phyloP scores from a whole-genome alignment of 768 basidiomycete genomes.

The Saitozyma sp. region DNA sequence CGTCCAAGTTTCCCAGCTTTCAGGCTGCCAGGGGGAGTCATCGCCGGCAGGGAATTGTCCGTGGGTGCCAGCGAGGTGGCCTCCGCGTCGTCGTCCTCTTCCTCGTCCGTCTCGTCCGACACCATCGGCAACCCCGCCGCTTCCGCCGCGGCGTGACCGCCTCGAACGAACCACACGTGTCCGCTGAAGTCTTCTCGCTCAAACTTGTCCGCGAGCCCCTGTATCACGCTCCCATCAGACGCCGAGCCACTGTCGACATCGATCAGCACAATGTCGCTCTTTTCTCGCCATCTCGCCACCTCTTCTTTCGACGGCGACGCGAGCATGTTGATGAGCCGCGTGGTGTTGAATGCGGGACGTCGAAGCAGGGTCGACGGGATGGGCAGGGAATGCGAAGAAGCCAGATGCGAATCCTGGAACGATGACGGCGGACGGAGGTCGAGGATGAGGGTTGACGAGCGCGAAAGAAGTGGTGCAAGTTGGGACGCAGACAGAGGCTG shows the following conservation, averaged over 20 bases:
- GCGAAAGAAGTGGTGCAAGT: conserved; percentile 16
- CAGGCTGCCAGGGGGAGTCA: conserved; percentile 1
- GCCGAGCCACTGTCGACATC: conserved; percentile 73
- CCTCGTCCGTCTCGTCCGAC: neutral
- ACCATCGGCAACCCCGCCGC: too few relatives aligned
- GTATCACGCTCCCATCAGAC: conserved; percentile 57
- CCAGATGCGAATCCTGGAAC: conserved; percentile 66
- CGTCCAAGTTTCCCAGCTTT: conserved; percentile 41
- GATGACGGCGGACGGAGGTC: conserved; percentile 85
- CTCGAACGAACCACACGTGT: conserved; percentile 73
- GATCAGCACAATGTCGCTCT: conserved; percentile 69
- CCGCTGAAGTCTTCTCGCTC: conserved; percentile 59
- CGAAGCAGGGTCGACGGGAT: conserved; percentile 93
- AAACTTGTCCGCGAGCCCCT: conserved; percentile 54
- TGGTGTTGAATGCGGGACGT: conserved; percentile 79
- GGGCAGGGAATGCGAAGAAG: conserved; percentile 74
- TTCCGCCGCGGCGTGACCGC: conserved; percentile 58
- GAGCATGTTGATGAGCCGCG: conserved; percentile 78
- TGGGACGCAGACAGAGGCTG: conserved; percentile 17
- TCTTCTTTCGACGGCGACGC: conserved; percentile 55
- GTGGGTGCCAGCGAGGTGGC: neutral
- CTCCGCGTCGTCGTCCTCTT: neutral
- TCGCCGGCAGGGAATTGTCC: conserved; percentile 10
- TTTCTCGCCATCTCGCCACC: conserved; percentile 29
- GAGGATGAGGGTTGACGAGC: conserved; percentile 62